phyloP scores from a whole-genome alignment of 805 yeast species.

The Lipomyces anomalus region DNA sequence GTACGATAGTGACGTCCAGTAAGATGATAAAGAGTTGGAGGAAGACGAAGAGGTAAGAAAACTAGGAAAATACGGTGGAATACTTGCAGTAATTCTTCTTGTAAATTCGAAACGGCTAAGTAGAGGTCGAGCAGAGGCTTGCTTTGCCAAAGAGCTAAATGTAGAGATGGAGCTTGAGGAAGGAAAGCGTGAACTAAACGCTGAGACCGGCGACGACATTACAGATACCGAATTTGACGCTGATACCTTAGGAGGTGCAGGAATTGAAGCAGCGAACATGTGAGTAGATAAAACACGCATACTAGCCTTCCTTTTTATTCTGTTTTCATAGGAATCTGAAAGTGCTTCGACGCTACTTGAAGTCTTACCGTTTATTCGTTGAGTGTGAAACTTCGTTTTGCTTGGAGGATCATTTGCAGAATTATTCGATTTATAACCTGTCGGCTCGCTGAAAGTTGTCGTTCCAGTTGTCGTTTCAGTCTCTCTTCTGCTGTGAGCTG shows the following conservation, averaged over 20 bases:
- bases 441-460: no score
- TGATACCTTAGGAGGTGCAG: constrained; percentile 17
- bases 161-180: neutral
- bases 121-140: neutral
- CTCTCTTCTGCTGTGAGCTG: neutral
- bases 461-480: no score
- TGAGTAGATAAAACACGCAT: constrained; percentile 8
- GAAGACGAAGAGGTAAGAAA: constrained; percentile 1
- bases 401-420: neutral
- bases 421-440: no score
- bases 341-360: no score
- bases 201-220: constrained; percentile 11
- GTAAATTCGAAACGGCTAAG: neutral
- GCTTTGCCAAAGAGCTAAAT: neutral
- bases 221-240: constrained; percentile 6
- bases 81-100: constrained; percentile 2
- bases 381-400: neutral
- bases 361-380: neutral
- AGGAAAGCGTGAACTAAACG: no score
- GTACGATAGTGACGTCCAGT: constrained; percentile 1
- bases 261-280: neutral
- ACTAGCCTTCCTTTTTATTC: constrained; percentile 14
- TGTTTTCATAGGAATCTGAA: no score
- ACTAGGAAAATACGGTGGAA: neutral
- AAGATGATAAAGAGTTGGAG: neutral